Evolutionary conservation across 2,329 filamentous ascomycete species (phyloP).

Genomic region (Botrytis aclada): DNA sequence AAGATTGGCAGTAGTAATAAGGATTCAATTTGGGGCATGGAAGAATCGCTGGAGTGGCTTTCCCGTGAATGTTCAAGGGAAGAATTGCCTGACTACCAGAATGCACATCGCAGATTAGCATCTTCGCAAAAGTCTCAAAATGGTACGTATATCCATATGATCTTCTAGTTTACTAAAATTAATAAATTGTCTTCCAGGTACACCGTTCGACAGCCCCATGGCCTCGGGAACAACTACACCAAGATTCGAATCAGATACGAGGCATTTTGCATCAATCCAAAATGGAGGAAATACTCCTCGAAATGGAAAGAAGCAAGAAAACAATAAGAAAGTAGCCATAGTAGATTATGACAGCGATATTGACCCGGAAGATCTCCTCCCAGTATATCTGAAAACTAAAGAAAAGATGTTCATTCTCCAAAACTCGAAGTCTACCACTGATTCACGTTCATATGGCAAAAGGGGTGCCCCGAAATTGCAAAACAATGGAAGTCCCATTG

Average conservation of each 20-base stretch:
- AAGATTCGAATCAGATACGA: slow-evolving; percentile 33
- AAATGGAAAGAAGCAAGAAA: slow-evolving; percentile 25
- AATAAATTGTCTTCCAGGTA: slow-evolving; percentile 29
- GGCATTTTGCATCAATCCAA: slow-evolving; percentile 28
- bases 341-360: slow-evolving; percentile 65
- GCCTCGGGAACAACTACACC: slow-evolving; percentile 37
- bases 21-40: slow-evolving; percentile 77
- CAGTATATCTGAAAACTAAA: slow-evolving; percentile 75
- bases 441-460: slow-evolving; percentile 25
- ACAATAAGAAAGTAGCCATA: slow-evolving; percentile 22
- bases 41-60: slow-evolving; percentile 87
- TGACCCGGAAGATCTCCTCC: slow-evolving; percentile 71
- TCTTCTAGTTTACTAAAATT: slow-evolving; percentile 2
- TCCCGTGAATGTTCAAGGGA: slow-evolving; percentile 69
- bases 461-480: slow-evolving; percentile 23
- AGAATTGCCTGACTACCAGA: slow-evolving; percentile 71
- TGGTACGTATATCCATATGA: slow-evolving; percentile 29
- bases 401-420: slow-evolving; percentile 62
- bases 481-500: slow-evolving; percentile 20
- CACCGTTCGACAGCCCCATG: slow-evolving; percentile 35
- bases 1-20: slow-evolving; percentile 55
- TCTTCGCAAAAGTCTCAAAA: slow-evolving; percentile 32
- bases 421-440: slow-evolving; percentile 47
- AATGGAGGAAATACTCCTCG: slow-evolving; percentile 19
- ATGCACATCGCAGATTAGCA: slow-evolving; percentile 37